Conservation (phyloP, 2,329 filamentous ascomycete species). For the Shiraia bambusicola region DNA sequence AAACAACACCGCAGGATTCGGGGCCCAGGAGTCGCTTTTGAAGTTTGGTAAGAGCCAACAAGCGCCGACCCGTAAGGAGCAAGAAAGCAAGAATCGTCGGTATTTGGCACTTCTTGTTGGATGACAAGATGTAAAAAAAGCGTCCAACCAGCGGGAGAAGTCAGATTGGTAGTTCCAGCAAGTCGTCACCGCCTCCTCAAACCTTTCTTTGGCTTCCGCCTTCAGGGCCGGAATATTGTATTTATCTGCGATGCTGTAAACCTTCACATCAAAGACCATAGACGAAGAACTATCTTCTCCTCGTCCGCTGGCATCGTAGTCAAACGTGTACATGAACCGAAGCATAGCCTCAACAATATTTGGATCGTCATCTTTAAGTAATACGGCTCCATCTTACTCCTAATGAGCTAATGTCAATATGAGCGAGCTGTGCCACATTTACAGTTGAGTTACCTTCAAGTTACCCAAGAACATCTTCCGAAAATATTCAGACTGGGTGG, state of each 20-base stretch:
- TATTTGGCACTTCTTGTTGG: too few species aligned
- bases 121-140: too few species aligned
- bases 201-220: conserved; percentile 2
- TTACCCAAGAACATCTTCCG: neutral
- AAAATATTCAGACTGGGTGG: conserved; percentile 1
- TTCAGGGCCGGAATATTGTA: conserved; percentile 3
- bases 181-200: neutral
- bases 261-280: neutral
- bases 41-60: neutral
- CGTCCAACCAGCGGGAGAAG: too few species aligned
- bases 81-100: neutral
- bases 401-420: neutral
- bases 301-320: conserved; percentile 1
- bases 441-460: too few species aligned
- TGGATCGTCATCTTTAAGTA: neutral
- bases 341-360: conserved; percentile 3
- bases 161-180: too few species aligned
- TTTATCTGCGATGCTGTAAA: conserved; percentile 3
- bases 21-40: neutral
- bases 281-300: neutral
- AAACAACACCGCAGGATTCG: neutral
- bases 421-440: too few species aligned
- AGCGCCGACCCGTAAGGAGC: neutral
- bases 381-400: conserved; percentile 1
- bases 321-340: conserved; percentile 3